Evolutionary conservation across 108 stramenopile species (phyloP), one percentile per base, ranked within the genome.

Genomic region (Asterionellopsis glacialis): DNA sequence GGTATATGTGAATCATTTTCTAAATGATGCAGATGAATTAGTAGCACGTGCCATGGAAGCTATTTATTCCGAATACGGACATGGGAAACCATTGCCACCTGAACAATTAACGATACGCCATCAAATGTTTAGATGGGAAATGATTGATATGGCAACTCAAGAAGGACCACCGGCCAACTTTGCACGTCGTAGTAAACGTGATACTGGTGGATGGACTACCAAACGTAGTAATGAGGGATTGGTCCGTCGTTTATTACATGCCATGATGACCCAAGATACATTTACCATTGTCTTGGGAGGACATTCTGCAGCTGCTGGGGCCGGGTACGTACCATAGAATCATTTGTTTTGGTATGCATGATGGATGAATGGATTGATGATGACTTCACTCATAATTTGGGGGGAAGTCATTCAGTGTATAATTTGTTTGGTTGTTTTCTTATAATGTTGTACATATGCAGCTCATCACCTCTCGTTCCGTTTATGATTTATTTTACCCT

Each of bases 141-240:
- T 73, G 55, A 49, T 85, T 57, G 85, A 90, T 70, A 41, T 85
- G 15, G 49, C 41, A 14, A 48, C 44, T 15, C 40, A 48, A 21
- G 41, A 40, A 38, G 39, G 12, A 11, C 55, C 72, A 63, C 63
- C 73, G 6, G 47, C 45, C 0, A 24, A 52, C 18, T 71, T 70
- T 38, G 25, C 5, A 15, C 33, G 44, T 49, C 28, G 53, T 57
- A 75, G 80, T 19, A 52, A 57, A 23, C 53, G 60, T 18, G 64
- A 70, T 24, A 78, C 72, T 22, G 84, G 85, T 23, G 91, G 86
- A 55, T 93, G 91, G 91, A 87, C 86, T 9, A 89, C 91, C 12
- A 55, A 68, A 22, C 74, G 84, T 24, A 75, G 76, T 18, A 68
- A 81, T 40, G 63, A 82, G 33, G 91, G 91, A 44, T 64, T 93